Base-by-base conservation (phyloP, 106 monocot genomes). In the Hemerocallis citrina region DNA sequence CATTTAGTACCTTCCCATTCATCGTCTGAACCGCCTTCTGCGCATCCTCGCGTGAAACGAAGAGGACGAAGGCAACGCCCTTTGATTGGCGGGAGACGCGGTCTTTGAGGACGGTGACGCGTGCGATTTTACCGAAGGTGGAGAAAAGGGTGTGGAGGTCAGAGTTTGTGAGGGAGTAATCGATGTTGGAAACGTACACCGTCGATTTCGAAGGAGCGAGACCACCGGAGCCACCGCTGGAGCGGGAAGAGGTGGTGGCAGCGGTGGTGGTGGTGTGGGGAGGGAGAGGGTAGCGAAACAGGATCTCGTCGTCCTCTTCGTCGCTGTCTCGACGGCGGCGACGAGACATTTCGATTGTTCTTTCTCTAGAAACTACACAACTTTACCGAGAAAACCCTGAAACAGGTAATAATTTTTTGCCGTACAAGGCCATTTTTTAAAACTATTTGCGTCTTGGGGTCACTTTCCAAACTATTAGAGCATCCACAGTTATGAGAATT, bases 61-160 rank as follows among this genome's bases (percentile, higher is more conserved):
- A 98, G 42, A 98, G 92, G 60, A 92, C 79, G 72, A 98, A 98
- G 62, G 98, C 98, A 59, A 98, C 98, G 19, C 98, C 98, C 7
- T 81, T 84, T 67, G 79, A 79, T 20, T 32, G 72, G 59, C 91
- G 96, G 44, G 81, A 45, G 37, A 0, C 31, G 21, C 92, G 88
- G 66, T 92, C 85, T 71, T 98, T 98, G 41, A 92, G 67, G 63
- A 98, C 78, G 34, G 98, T 85, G 74, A 92, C 98, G 69, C 91
- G 86, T 5, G 87, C 96, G 40, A 98, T 81, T 58, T 85, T 85
- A 35, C 96, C 96, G 72, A 98, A 98, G 77, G 87, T 87, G 69
- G 96, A 91, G 81, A 98, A 91, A 72, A 98, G 65, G 59, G 83
- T 84, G 84, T 98, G 96, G 47, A 98, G 81, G 65, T 91, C 96